A percentile compares a stretch with the other conserved stretches of the same genome.
Evolutionary conservation across 345 rosid species (phyloP).

Genomic region (Populus simonii): DNA sequence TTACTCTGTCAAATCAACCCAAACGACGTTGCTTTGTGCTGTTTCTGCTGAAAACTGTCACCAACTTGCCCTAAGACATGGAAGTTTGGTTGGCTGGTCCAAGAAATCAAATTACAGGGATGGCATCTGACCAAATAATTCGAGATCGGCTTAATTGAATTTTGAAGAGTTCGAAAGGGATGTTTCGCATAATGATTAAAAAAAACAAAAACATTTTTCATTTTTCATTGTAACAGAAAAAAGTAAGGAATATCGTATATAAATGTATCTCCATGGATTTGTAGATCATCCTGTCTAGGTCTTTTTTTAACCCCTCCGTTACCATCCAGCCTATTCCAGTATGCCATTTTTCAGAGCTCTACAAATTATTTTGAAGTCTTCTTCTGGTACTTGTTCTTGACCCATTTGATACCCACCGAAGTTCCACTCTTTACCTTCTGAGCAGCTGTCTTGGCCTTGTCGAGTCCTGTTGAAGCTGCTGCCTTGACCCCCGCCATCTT

Average conservation of each 20-base stretch:
- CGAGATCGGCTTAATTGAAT: not conserved
- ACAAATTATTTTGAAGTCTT: constrained; percentile 12
- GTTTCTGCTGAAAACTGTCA: not conserved
- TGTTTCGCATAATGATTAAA: not conserved
- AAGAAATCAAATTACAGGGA: not conserved
- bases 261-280: not conserved
- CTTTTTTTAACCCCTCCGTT: not conserved
- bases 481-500: constrained; percentile 25
- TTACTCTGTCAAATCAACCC: not conserved
- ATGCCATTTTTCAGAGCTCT: not conserved
- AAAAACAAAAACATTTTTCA: not conserved
- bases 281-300: not conserved
- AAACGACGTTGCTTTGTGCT: not conserved
- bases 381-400: constrained; percentile 18
- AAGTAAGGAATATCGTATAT: not conserved
- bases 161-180: not conserved
- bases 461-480: constrained; percentile 16
- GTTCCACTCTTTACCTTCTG: constrained; percentile 23
- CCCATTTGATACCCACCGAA: constrained; percentile 24
- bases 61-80: not conserved
- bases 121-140: not conserved
- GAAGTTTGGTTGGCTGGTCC: not conserved
- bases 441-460: constrained; percentile 25
- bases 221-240: not conserved
- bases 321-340: not conserved